Evolutionary conservation across 306 rosid genomes (phyloP), one percentile per base, ranked within the genome.

Genomic region (Medicago lupulina): DNA sequence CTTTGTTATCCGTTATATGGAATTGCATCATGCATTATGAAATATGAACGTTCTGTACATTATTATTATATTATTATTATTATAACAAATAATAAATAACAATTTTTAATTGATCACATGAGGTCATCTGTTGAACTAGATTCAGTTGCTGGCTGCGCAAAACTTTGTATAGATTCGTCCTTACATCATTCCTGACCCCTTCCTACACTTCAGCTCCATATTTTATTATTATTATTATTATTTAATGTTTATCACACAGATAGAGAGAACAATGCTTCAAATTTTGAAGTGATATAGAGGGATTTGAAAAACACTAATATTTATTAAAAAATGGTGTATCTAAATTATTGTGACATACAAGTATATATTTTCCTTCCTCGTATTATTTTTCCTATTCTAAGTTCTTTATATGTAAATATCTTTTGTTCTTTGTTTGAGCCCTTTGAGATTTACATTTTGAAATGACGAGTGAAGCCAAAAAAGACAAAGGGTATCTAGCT

Each of bases 101-200:
- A 46, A 2, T 57, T 39, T 55, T 62, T 19, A 58, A 60, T 67
- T 76, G 66, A 75, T 59, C 69, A 68, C 67, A 34, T 80, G 85
- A 78, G 82, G 88, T 83, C 85, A 83, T 79, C 73, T 77, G 60
- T 74, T 57, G 84, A 81, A 34, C 38, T 70, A 70, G 81, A 82
- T 87, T 85, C 90, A 75, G 80, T 73, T 82, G 18, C 57, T 6
- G 57, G 82, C 77, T 85, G 85, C 62, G 79, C 79, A 85, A 85
- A 77, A 85, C 89, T 74, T 85, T 83, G 88, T 85, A 89, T 85
- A 89, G 96, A 87, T 89, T 89, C 92, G 78, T 21, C 54, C 70
- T 85, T 78, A 88, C 85, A 85, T 85, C 90, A 93, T 89, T 88
- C 89, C 87, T 83, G 91, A 78, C 81, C 78, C 83, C 80, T 65